Base-by-base conservation (phyloP, 768 basidiomycete species). In the Boletales sp. region DNA sequence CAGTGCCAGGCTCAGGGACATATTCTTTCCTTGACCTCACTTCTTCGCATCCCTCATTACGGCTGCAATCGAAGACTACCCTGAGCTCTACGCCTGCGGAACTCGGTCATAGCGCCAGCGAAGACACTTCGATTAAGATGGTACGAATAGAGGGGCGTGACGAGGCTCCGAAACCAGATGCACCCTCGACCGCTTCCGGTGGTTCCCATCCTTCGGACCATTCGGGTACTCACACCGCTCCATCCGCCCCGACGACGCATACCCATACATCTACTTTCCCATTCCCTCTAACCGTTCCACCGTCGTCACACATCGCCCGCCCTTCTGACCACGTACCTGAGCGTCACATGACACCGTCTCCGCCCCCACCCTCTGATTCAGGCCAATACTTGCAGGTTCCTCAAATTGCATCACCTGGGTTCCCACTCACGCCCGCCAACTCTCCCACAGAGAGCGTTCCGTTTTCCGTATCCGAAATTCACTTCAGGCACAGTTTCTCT, bases 371-470 rank as follows among this genome's bases (percentile, higher is more conserved):
- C 44, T 17, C 54, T 13, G 27, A 45, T 2, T 32, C 46, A 39
- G 30, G 50, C 48, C 51, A 70, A 54, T 59, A 65, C 59, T 34
- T 67, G 54, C 69, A 35, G 62, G 69, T 55, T 32, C 59, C 52
- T 21, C 52, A 47, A 4, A 43, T 43, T 12, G 31, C 52, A 8
- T 53, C 55, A 30, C 76, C 72, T 13, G 57, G 62, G 4, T 55
- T 58, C 40, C 52, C 55, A 29, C 60, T 41, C 58, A 29, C 66
- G n/a, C 60, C 63, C 41, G 59, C 72, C 29, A 70, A 67, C 27
- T 81, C 82, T 13, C 81, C 80, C 34, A 78, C 79, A 0, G 78
- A 83, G 41, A 83, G 81, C 49, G 67, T 82, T 34, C 78, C 80
- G 2, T 69, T 79, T 49, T 78, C 80, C 14, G 73, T 79, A n/a